Evolutionary conservation across 179 eudicot species (phyloP), one percentile per base, ranked within the genome.

Genomic region (Vitellaria paradoxa): DNA sequence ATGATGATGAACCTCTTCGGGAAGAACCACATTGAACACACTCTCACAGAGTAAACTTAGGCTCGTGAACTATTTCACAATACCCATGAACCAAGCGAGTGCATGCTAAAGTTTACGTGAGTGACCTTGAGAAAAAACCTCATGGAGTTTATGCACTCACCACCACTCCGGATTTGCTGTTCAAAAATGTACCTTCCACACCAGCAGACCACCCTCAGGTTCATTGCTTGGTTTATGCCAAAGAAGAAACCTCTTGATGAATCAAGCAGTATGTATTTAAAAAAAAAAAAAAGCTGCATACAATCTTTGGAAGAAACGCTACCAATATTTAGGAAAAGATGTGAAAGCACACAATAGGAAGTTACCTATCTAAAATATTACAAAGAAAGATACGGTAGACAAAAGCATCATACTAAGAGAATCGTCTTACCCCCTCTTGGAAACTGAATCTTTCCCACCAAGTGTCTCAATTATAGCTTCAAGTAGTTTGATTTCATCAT

Each of bases 391-490:
- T 4, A 14, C 17, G 18, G 21, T 53, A 42, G 17, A 75, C 30
- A 23, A 12, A 40, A 21, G 21, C 40, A 18, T 57, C 42, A 78
- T 63, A 55, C 30, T 47, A 42, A 42, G n/a, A 21, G 6, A 9
- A 46, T 5, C 0, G 45, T 13, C 30, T 74, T 59, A 75, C 30
- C 74, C 66, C 24, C 49, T 66, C 17, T 63, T 45, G 26, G 77
- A 76, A 80, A 61, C 73, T 53, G 89, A 82, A 24, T 82, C 83
- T 82, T 81, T 91, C 11, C 97, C 94, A 3, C 99, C 97, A 9
- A 96, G 98, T 30, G 99, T 96, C 87, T 89, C 92, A 76, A 96
- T 92, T 71, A 96, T 92, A 81, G 99, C 96, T 89, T 93, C 98
- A 65, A 96, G 82, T 55, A 93, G 88, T 78, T 96, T 93, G 21